Conservation (phyloP, 345 rosid genomes). For the Citrus inodora region DNA sequence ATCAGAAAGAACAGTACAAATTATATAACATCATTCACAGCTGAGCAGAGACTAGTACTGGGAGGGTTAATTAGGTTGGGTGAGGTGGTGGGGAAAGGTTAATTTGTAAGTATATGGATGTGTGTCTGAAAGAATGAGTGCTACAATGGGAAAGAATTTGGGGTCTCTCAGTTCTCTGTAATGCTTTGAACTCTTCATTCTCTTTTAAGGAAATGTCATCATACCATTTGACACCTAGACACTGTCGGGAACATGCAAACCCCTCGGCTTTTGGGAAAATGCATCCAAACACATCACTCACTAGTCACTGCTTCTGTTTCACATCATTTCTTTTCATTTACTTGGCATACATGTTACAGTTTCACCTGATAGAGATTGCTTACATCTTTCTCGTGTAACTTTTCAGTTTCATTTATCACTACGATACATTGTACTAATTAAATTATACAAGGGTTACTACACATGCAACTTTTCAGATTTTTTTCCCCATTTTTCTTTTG, state of each 20-base stretch:
- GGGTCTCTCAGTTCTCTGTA: conserved; percentile 40
- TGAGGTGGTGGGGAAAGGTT: not conserved
- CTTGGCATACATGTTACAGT: conserved; percentile 1
- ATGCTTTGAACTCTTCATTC: conserved; percentile 51
- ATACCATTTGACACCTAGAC: conserved; percentile 64
- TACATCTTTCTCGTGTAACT: conserved; percentile 10
- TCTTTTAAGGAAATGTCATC: conserved; percentile 59
- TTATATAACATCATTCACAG: too few species aligned
- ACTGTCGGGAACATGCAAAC: conserved; percentile 86
- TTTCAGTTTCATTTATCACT: conserved; percentile 2
- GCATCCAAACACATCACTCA: conserved; percentile 25
- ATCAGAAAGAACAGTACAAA: too few species aligned
- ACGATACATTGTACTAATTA: not conserved
- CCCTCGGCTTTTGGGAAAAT: conserved; percentile 55
- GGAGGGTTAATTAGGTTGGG: not conserved
- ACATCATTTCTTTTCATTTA: conserved; percentile 1
- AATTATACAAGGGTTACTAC: not conserved
- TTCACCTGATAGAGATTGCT: not conserved
- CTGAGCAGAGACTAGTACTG: too few species aligned
- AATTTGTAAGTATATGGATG: conserved; percentile 21
- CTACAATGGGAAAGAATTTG: conserved; percentile 33
- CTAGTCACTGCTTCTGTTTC: not conserved
- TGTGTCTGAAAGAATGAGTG: conserved; percentile 24
- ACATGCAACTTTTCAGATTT: conserved; percentile 6
- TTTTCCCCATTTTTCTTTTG: too few species aligned